Conservation (phyloP, 2,329 filamentous ascomycete genomes). For the Ceratocystis lukuohia region DNA sequence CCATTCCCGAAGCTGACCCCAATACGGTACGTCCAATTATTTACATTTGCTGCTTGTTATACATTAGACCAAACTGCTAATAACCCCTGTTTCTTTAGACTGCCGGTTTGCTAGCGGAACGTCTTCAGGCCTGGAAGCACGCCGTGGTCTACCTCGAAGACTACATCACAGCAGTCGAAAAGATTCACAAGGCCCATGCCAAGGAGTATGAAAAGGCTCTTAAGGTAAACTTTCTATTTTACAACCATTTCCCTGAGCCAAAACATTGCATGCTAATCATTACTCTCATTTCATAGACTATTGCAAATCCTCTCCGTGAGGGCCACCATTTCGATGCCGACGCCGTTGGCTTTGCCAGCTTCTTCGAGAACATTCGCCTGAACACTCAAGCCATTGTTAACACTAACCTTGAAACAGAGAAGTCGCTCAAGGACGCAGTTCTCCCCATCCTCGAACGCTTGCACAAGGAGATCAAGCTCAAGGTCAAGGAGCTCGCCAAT, state of each 20-base stretch:
- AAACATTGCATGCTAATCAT: slow-evolving; percentile 13
- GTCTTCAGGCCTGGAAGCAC: slow-evolving; percentile 91
- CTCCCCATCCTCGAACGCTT: slow-evolving; percentile 80
- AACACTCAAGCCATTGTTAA: slow-evolving; percentile 89
- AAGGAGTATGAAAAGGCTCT: slow-evolving; percentile 94
- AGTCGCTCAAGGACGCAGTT: slow-evolving; percentile 73
- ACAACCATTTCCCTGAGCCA: slow-evolving; percentile 6
- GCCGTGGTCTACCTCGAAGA: slow-evolving; percentile 83
- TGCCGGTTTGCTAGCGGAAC: slow-evolving; percentile 68
- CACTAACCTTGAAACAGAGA: slow-evolving; percentile 80
- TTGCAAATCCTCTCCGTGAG: slow-evolving; percentile 73
- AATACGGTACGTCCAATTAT: slow-evolving; percentile 33
- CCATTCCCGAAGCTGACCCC: slow-evolving; percentile 45
- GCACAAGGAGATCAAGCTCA: slow-evolving; percentile 93
- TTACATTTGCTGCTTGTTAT: not conserved
- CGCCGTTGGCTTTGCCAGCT: slow-evolving; percentile 71
- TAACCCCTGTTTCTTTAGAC: slow-evolving; percentile 36
- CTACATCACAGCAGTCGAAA: slow-evolving; percentile 74
- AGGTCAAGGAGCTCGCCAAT: slow-evolving; percentile 73
- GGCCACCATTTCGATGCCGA: slow-evolving; percentile 87
- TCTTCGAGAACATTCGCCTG: slow-evolving; percentile 86
- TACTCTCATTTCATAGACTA: slow-evolving; percentile 42
- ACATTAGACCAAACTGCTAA: not conserved
- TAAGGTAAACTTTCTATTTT: slow-evolving; percentile 45
- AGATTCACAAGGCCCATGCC: slow-evolving; percentile 67